A percentile compares a stretch with the other conserved stretches of the same genome.
Conservation (phyloP, 768 basidiomycete genomes). For the Calocybe indica region DNA sequence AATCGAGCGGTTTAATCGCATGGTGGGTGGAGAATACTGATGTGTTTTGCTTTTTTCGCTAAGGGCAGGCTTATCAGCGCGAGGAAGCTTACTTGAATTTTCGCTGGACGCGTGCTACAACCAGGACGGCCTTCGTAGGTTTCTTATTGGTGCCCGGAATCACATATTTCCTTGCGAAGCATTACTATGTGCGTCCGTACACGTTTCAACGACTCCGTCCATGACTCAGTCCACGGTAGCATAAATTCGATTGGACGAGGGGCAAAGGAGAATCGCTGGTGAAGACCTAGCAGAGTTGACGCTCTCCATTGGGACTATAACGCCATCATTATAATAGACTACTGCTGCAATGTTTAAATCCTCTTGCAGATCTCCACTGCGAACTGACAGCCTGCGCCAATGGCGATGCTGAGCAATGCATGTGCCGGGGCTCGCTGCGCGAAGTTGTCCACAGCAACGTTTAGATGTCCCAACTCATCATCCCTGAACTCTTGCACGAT, state of each 20-base stretch:
- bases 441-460: conserved; percentile 82
- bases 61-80: conserved; percentile 40
- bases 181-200: conserved; percentile 30
- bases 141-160: conserved; percentile 59
- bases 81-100: conserved; percentile 83
- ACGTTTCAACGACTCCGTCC: not conserved
- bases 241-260: conserved; percentile 51
- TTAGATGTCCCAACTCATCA: conserved; percentile 92
- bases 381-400: conserved; percentile 81
- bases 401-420: conserved; percentile 78
- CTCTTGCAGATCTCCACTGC: conserved; percentile 89
- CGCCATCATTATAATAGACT: no score
- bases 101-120: conserved; percentile 67
- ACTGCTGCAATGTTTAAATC: conserved; percentile 36
- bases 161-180: conserved; percentile 43
- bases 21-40: conserved; percentile 26
- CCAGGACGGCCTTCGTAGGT: conserved; percentile 57
- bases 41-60: conserved; percentile 1
- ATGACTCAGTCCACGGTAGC: conserved; percentile 5
- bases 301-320: not conserved
- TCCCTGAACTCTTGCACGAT: conserved; percentile 84
- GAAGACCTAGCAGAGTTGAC: not conserved
- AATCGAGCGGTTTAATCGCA: conserved; percentile 49
- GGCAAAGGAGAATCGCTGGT: conserved; percentile 33
- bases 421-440: conserved; percentile 91